Evolutionary conservation across 305 asterid species (phyloP).

Genomic region (Rubia peregrina): DNA sequence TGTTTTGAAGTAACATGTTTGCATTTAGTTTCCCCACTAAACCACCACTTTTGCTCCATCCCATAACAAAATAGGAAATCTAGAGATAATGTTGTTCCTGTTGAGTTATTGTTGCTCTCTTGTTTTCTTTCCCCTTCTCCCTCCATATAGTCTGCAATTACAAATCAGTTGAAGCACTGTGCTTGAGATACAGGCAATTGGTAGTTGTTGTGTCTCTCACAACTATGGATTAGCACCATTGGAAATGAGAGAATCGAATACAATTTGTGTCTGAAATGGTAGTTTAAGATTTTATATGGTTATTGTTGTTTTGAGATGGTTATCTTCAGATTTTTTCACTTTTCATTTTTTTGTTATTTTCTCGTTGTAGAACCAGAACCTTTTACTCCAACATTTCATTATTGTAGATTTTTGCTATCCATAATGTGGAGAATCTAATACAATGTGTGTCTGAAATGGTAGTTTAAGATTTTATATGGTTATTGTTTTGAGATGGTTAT

Average conservation of each 20-base stretch:
- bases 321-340: background rate
- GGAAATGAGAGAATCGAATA: background rate
- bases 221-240: background rate
- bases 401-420: conserved; percentile 78
- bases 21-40: background rate
- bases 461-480: background rate
- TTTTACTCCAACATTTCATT: conserved; percentile 2
- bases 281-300: background rate
- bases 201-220: background rate
- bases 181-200: background rate
- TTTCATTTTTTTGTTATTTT: conserved; percentile 5
- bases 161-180: background rate
- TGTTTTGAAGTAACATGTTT: background rate
- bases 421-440: conserved; percentile 31
- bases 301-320: background rate
- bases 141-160: background rate
- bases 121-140: too few species aligned
- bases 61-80: background rate
- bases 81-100: background rate
- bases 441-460: background rate
- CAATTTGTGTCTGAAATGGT: background rate
- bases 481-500: background rate
- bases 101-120: too few species aligned
- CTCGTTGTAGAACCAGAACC: background rate
- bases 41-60: background rate